Conservation (phyloP, 2,329 filamentous ascomycete genomes). For the Leptodontidium sp. region DNA sequence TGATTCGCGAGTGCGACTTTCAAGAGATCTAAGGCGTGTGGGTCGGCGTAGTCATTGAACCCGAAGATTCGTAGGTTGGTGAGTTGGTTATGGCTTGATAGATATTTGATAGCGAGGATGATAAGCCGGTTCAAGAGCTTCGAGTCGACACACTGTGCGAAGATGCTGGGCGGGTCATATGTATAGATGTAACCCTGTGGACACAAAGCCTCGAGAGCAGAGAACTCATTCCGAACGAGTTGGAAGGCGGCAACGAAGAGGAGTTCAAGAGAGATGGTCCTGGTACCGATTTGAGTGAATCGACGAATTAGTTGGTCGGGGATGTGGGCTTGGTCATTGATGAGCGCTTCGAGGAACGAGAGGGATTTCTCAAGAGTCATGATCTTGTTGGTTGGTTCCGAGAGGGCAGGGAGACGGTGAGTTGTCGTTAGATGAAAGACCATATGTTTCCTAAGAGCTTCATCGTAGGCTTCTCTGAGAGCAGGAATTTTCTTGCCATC, state of each 20-base stretch:
- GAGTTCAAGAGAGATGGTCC: conserved; percentile 39
- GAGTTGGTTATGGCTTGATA: conserved; percentile 34
- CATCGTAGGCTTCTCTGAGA: conserved; percentile 36
- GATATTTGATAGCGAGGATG: conserved; percentile 35
- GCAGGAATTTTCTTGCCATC: conserved; percentile 35
- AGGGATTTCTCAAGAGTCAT: conserved; percentile 26
- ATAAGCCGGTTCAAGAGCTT: conserved; percentile 37
- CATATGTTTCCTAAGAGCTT: conserved; percentile 34
- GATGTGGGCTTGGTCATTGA: conserved; percentile 1
- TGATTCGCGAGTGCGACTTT: conserved; percentile 34
- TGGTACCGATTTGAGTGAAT: conserved; percentile 23
- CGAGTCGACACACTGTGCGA: conserved; percentile 37
- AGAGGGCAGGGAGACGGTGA: conserved; percentile 28
- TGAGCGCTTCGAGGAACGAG: conserved; percentile 27
- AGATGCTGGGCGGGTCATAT: conserved; percentile 42
- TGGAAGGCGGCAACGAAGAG: conserved; percentile 40
- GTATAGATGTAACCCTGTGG: conserved; percentile 43
- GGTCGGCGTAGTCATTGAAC: conserved; percentile 42
- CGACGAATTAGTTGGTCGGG: conserved; percentile 25
- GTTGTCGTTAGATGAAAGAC: conserved; percentile 35
- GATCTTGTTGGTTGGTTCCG: conserved; percentile 12
- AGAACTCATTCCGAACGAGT: conserved; percentile 40
- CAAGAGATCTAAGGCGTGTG: conserved; percentile 23
- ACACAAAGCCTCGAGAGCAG: conserved; percentile 40
- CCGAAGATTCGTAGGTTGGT: conserved; percentile 39